phyloP scores from a whole-genome alignment of 495 filamentous ascomycete species.

The Oidiodendron maius region DNA sequence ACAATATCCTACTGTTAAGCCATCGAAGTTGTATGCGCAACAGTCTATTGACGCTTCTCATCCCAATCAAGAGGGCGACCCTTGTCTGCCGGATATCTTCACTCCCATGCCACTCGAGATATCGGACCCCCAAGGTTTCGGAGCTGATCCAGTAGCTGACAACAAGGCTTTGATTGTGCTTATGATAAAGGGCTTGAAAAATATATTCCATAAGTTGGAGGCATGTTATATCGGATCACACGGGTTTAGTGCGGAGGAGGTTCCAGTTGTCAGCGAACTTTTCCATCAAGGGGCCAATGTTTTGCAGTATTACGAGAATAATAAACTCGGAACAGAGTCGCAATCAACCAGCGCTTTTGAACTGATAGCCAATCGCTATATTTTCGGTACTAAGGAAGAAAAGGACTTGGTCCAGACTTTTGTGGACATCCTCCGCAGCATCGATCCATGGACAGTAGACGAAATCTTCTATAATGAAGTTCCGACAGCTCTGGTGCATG shows the following conservation, averaged over 20 bases:
- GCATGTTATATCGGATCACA: constrained; percentile 83
- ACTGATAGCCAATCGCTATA: constrained; percentile 86
- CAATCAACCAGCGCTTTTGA: constrained; percentile 75
- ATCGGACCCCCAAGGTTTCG: constrained; percentile 84
- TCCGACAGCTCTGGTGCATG: constrained; percentile 90
- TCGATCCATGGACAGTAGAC: constrained; percentile 96
- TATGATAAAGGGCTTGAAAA: constrained; percentile 94
- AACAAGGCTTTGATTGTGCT: constrained; percentile 99
- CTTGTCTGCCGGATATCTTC: constrained; percentile 96
- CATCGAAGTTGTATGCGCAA: constrained; percentile 65
- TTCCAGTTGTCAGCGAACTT: constrained; percentile 91
- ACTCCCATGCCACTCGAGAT: constrained; percentile 93
- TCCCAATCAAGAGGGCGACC: constrained; percentile 96
- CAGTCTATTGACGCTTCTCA: constrained; percentile 59
- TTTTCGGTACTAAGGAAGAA: constrained; percentile 88
- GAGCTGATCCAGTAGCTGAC: constrained; percentile 85
- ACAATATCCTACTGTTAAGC: constrained; percentile 86
- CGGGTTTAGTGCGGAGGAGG: constrained; percentile 96
- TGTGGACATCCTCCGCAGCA: constrained; percentile 95
- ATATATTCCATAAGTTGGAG: constrained; percentile 90
- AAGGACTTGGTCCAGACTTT: constrained; percentile 98
- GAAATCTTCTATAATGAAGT: constrained; percentile 98
- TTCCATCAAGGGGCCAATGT: constrained; percentile 94
- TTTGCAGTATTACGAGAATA: constrained; percentile 91
- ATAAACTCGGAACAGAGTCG: constrained; percentile 69